Percentiles rank a stretch among this genome's conserved stretches.
Conservation (phyloP, 2,329 filamentous ascomycete species). For the Aspergillus flavus region DNA sequence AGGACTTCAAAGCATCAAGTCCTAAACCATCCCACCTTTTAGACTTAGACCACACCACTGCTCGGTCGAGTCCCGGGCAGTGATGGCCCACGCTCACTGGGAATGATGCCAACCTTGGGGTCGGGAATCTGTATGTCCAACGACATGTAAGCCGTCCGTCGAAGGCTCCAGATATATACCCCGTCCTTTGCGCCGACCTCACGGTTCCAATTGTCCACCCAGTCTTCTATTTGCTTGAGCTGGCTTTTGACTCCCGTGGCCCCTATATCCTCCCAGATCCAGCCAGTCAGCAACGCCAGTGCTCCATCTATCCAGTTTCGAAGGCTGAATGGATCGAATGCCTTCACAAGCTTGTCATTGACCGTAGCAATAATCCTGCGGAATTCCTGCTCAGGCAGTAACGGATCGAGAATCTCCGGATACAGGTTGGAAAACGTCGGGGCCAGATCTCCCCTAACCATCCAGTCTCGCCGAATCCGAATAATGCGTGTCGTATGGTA, state of each 20-base stretch:
- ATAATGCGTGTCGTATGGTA: conserved; percentile 84
- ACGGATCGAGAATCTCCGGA: conserved; percentile 89
- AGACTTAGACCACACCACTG: conserved; percentile 26
- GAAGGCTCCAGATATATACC: conserved; percentile 75
- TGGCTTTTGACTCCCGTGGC: conserved; percentile 73
- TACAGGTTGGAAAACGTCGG: conserved; percentile 95
- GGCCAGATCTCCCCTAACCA: conserved; percentile 83
- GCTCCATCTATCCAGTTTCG: conserved; percentile 79
- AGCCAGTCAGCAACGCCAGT: conserved; percentile 81
- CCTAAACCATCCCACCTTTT: background rate
- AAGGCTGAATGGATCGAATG: conserved; percentile 76
- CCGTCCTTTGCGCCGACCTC: conserved; percentile 61
- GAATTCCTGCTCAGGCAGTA: conserved; percentile 84
- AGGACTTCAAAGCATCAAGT: background rate
- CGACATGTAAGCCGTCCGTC: conserved; percentile 84
- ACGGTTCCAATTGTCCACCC: conserved; percentile 85
- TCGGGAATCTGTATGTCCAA: conserved; percentile 55
- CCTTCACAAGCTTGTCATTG: conserved; percentile 74
- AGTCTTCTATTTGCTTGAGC: conserved; percentile 71
- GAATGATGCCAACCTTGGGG: conserved; percentile 51
- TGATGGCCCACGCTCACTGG: conserved; percentile 37
- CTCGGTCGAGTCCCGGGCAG: conserved; percentile 38
- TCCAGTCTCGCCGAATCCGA: conserved; percentile 87
- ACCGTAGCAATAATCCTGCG: conserved; percentile 77
- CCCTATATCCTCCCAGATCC: conserved; percentile 92